These are phyloP conservation scores for Craspedostauros australis DNA, from an alignment of 108 stramenopile genomes.

Conservation along the genomic window DNA sequence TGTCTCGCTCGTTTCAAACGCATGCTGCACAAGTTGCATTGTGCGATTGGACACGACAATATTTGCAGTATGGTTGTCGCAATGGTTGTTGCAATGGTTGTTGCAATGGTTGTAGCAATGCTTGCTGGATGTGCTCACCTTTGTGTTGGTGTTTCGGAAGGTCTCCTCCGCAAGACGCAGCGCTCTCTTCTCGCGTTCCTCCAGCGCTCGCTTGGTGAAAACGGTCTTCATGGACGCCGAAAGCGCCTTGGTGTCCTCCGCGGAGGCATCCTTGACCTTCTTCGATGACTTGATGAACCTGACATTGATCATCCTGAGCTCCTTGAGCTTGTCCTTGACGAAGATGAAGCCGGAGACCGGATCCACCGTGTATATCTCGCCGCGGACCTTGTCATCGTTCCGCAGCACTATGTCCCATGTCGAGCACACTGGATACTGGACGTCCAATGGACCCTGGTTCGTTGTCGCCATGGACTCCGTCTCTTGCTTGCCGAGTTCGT, in stretches of 20 bases:
- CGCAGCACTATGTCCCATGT: constrained; percentile 39
- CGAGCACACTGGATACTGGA: constrained; percentile 37
- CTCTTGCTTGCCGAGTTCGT: too few relatives aligned
- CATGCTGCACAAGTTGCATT: too few relatives aligned
- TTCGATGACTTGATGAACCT: constrained; percentile 28
- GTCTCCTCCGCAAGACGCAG: constrained; percentile 68
- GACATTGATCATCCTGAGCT: constrained; percentile 24
- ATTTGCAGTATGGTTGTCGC: neutral
- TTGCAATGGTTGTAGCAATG: neutral
- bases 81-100: neutral
- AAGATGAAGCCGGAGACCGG: constrained; percentile 55
- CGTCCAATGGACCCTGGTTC: too few relatives aligned
- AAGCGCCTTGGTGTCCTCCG: neutral
- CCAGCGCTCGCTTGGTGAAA: constrained; percentile 49
- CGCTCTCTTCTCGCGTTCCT: constrained; percentile 77
- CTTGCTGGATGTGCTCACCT: constrained; percentile 31
- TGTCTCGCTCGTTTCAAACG: too few relatives aligned
- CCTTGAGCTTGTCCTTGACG: constrained; percentile 49
- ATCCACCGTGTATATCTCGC: constrained; percentile 72
- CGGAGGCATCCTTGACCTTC: constrained; percentile 7
- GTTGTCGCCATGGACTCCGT: too few relatives aligned
- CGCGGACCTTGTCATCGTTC: constrained; percentile 30
- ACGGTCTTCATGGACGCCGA: constrained; percentile 11
- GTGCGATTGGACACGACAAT: neutral
- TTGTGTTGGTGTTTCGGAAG: constrained; percentile 69